A percentile compares a stretch with the other conserved stretches of the same genome.
phyloP scores from a whole-genome alignment of 768 basidiomycete genomes.

The Pholiota conissans region DNA sequence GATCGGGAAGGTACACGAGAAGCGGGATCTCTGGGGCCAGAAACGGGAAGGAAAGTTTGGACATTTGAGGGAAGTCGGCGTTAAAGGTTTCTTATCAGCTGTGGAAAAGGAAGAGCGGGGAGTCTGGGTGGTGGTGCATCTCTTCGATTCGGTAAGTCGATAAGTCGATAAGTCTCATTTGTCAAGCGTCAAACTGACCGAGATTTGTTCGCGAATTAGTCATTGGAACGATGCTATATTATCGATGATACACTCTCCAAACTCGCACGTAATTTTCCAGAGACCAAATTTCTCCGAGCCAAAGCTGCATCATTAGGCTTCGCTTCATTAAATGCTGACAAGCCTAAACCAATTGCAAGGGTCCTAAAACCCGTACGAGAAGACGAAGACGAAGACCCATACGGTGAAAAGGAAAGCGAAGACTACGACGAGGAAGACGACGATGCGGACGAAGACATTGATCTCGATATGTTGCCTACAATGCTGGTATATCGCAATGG shows the following conservation, averaged over 20 bases:
- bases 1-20: conserved; percentile 32
- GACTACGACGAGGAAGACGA: conserved; percentile 40
- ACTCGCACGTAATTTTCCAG: conserved; percentile 67
- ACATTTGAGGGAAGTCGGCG: conserved; percentile 78
- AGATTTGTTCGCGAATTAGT: conserved; percentile 39
- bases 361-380: conserved; percentile 22
- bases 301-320: conserved; percentile 79
- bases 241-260: conserved; percentile 68
- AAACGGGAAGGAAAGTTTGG: conserved; percentile 63
- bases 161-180: background rate
- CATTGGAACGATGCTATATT: conserved; percentile 69
- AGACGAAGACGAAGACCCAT: conserved; percentile 49
- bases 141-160: conserved; percentile 73
- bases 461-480: conserved; percentile 79
- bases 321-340: conserved; percentile 35
- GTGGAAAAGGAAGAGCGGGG: conserved; percentile 70
- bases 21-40: conserved; percentile 47
- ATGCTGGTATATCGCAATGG: conserved; percentile 78
- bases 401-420: conserved; percentile 32
- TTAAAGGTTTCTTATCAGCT: conserved; percentile 69
- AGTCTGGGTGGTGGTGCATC: conserved; percentile 83
- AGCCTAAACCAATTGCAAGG: conserved; percentile 18
- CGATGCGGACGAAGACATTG: conserved; percentile 61
- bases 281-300: conserved; percentile 81
- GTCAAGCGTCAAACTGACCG: background rate